Percentiles rank a stretch among this genome's conserved stretches.
Conservation (phyloP, 768 basidiomycete species). For the Phaffia australis region DNA sequence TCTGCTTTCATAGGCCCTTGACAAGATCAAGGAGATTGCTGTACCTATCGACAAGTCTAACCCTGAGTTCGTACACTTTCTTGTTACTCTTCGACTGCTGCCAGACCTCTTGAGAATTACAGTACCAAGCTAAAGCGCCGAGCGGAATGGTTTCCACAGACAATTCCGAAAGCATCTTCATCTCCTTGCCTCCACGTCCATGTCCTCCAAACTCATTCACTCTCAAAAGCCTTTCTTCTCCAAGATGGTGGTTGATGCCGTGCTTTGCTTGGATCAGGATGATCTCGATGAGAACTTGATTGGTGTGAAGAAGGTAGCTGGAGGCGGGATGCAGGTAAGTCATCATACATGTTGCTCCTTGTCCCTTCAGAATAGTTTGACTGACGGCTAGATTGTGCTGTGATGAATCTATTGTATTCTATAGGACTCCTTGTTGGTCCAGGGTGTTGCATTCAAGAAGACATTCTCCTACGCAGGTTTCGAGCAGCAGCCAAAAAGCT, state of each 20-base stretch:
- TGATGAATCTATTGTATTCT: not conserved
- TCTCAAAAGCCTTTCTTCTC: conserved; percentile 99
- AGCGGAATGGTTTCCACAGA: conserved; percentile 42
- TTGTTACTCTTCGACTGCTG: not conserved
- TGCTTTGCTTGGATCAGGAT: conserved; percentile 78
- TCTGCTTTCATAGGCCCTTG: conserved; percentile 51
- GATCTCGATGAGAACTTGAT: conserved; percentile 93
- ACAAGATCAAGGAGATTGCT: conserved; percentile 80
- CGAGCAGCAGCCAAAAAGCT: conserved; percentile 94
- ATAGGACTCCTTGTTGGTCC: conserved; percentile 68
- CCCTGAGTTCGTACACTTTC: conserved; percentile 54
- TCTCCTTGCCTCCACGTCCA: conserved; percentile 97
- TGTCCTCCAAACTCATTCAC: conserved; percentile 99
- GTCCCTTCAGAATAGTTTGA: not conserved
- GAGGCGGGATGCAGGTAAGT: conserved; percentile 75
- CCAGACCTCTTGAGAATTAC: not conserved
- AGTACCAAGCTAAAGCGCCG: not conserved
- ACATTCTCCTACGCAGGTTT: conserved; percentile 99
- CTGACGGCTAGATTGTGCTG: too few species aligned
- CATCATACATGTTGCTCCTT: not conserved
- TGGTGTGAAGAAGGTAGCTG: conserved; percentile 85
- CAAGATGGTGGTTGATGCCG: conserved; percentile 96
- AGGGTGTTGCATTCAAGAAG: conserved; percentile 96
- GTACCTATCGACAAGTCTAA: conserved; percentile 79
- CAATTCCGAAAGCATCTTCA: conserved; percentile 85